Evolutionary conservation across 192 early-diverging fungal species (phyloP), one percentile per base, ranked within the genome.

Genomic region (Spizellomyces punctatus): DNA sequence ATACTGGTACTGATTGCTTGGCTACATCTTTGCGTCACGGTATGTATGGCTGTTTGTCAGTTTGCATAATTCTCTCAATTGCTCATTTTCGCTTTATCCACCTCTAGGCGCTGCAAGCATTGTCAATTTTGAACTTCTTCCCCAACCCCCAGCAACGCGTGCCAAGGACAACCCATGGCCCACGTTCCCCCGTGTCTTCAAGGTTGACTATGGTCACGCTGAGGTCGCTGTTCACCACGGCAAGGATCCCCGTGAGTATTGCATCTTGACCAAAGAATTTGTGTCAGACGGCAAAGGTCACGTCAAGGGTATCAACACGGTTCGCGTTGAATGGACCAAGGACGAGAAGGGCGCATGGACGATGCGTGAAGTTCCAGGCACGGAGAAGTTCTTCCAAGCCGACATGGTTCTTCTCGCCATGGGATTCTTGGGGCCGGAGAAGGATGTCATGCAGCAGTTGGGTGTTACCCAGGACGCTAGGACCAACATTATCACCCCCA

Each of bases 161-260:
- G 92, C 89, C 58, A 72, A 67, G 55, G 94, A 96, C 75, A 99
- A 98, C 87, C 97, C 96, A 59, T 99, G 97, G 97, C 97, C 97
- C 21, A 90, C 95, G 77, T 99, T 90, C 85, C 94, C 97, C 48
- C 91, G 94, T 61, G 91, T 95, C 14, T 98, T 96, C 89, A 91
- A 92, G 81, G 86, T 96, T 22, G 96, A 98, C 83, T 98, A 99
- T 66, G 97, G 97, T 59, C 97, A 99, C 79, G 88, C 91, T 46
- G 97, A 99, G 69, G 94, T 94, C 7, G 82, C 89, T 41, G 76
- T 84, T n/a, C 87, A 92, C 55, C 93, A 92, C 83, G 97, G 97
- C 71, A 89, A 89, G 52, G 97, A 99, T 78, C 97, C 97, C 50
- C 92, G 97, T 78, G 91, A 94, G 81, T 99, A 93, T 86, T 91